These are phyloP conservation scores for Alternaria triticina DNA, from an alignment of 2,329 filamentous ascomycete species.

Conservation along the genomic window DNA sequence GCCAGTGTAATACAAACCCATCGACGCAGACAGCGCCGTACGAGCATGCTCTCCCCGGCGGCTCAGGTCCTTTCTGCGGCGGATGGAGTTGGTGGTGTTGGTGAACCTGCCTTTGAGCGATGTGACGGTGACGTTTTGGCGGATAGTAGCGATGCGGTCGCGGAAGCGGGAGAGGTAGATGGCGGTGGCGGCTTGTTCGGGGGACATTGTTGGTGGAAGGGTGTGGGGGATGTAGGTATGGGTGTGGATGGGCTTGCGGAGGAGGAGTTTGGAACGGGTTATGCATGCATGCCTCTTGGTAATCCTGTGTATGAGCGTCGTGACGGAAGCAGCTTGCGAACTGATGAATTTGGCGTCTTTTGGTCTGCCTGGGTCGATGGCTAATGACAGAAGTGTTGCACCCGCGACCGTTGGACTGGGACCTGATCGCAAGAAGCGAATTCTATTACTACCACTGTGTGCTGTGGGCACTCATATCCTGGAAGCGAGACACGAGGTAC, in stretches of 20 bases:
- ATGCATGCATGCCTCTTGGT: not conserved
- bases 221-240: too few species aligned
- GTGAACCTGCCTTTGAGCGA: not conserved
- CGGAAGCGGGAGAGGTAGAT: not conserved
- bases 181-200: not conserved
- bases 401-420: too few species aligned
- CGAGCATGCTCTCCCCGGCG: not conserved
- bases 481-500: not conserved
- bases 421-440: too few species aligned
- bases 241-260: not conserved
- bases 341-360: not conserved
- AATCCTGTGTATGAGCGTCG: not conserved
- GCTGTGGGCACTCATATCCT: not conserved
- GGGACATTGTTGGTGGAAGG: not conserved
- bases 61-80: too few species aligned
- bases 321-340: not conserved
- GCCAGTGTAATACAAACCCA: not conserved
- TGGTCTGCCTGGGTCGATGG: too few species aligned
- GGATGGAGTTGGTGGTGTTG: not conserved
- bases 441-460: not conserved
- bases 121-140: not conserved
- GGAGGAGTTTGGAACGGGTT: not conserved
- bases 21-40: not conserved
- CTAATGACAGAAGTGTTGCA: too few species aligned
- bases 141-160: slow-evolving; percentile 4